Percentiles rank a stretch among this genome's conserved stretches.
These are phyloP conservation scores for Amphicarpaea edgeworthii DNA, from an alignment of 306 rosid species.

Conservation along the genomic window DNA sequence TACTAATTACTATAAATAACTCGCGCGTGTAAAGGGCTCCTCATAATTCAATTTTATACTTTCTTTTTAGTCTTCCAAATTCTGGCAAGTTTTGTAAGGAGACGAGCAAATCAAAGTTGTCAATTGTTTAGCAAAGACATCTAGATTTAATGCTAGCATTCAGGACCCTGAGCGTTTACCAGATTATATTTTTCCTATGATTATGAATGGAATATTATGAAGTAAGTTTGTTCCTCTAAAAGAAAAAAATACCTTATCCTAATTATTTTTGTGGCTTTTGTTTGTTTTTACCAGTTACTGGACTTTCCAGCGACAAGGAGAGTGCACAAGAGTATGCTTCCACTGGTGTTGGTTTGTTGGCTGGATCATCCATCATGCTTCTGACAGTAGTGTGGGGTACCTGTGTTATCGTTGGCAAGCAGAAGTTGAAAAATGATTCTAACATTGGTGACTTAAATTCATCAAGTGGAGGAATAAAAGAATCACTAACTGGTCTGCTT, in stretches of 20 bases:
- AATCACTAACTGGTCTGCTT: constrained; percentile 51
- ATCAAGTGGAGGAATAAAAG: constrained; percentile 39
- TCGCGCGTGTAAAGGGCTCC: too few relatives aligned
- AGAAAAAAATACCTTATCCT: constrained; percentile 5
- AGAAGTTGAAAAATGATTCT: constrained; percentile 37
- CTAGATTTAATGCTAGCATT: too few relatives aligned
- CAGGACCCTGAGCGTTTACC: too few relatives aligned
- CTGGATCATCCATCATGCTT: constrained; percentile 62
- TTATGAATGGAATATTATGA: too few relatives aligned
- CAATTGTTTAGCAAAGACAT: too few relatives aligned
- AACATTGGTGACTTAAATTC: constrained; percentile 13
- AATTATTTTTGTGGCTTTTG: not conserved
- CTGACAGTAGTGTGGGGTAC: constrained; percentile 64
- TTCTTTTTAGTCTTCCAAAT: too few relatives aligned
- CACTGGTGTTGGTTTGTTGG: constrained; percentile 61
- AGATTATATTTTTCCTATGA: too few relatives aligned
- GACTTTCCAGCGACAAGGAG: constrained; percentile 54
- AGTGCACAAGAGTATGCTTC: constrained; percentile 59
- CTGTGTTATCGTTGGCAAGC: constrained; percentile 58
- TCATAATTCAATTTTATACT: too few relatives aligned
- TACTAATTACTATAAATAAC: too few relatives aligned
- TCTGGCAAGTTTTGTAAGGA: too few relatives aligned
- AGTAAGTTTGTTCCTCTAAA: too few relatives aligned
- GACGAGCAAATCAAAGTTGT: too few relatives aligned
- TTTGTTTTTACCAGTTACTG: constrained; percentile 51